These are phyloP conservation scores for Aspergillus phoenicis DNA, from an alignment of 2,329 filamentous ascomycete species.

Conservation along the genomic window DNA sequence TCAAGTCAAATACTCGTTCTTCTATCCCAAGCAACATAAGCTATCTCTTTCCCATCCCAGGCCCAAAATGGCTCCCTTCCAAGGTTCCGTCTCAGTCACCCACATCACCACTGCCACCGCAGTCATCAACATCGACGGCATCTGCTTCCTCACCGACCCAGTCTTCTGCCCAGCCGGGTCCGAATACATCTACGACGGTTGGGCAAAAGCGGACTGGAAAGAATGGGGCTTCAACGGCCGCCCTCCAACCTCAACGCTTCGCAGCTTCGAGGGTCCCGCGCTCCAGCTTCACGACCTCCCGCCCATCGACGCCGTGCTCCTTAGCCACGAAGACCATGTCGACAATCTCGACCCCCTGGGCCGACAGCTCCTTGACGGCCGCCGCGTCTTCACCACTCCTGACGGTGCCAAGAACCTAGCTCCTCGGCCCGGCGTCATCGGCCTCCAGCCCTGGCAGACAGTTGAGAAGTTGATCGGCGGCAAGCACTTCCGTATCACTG, in stretches of 20 bases:
- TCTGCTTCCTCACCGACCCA: conserved; percentile 50
- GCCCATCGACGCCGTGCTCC: conserved; percentile 51
- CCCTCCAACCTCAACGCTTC: conserved; percentile 22
- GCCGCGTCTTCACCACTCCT: conserved; percentile 47
- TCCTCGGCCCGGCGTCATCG: conserved; percentile 39
- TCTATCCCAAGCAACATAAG: too few relatives aligned
- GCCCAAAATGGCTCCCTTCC: conserved; percentile 9
- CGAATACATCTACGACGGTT: conserved; percentile 26
- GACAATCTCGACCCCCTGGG: conserved; percentile 55
- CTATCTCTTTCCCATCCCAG: background rate
- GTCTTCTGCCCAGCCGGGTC: conserved; percentile 49
- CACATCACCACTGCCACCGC: background rate
- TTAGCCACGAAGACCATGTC: conserved; percentile 55
- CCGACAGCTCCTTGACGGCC: conserved; percentile 50
- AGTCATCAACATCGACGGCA: conserved; percentile 13
- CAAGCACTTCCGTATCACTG: conserved; percentile 28
- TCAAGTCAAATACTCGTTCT: too few relatives aligned
- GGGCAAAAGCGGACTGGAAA: background rate
- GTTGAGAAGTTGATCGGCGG: conserved; percentile 32
- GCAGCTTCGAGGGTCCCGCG: conserved; percentile 38
- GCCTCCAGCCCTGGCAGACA: conserved; percentile 44
- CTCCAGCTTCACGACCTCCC: conserved; percentile 45
- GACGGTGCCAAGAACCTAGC: conserved; percentile 48
- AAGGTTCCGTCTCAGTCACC: conserved; percentile 11
- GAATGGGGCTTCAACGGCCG: background rate